Evolutionary conservation across 228 moss, liverwort and hornwort species (phyloP), one percentile per base, ranked within the genome.

Genomic region (Sphagnum magellanicum): DNA sequence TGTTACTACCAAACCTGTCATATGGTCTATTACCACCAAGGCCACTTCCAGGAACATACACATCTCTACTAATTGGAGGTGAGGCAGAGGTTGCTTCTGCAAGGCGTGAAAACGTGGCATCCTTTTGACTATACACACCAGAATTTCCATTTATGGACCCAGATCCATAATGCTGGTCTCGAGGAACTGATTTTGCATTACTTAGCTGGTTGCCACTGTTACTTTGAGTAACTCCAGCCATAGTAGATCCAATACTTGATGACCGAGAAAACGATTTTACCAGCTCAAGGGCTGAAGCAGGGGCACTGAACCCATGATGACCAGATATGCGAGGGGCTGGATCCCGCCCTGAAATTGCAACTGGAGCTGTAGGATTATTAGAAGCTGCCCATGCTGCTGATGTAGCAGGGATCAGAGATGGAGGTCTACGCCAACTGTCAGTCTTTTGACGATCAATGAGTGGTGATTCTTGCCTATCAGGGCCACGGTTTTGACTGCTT

Each of bases 221-320:
- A 8, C 80, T 75, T 52, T 89, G 91, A 16, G 84, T 63, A 52
- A 71, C 84, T 66, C 88, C 90, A 67, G 76, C 72, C 49, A 84
- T 75, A 32, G 91, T 80, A 53, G 93, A 89, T 17, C 93, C 83
- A 65, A 98, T 61, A 50, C 85, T 88, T 7, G 93, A 75, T 48
- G 91, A 92, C 66, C 97, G 84, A 11, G 97, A 93, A 79, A 98
- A 98, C 50, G 90, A 84, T 69, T 98, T 93, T 10, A 89, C 97
- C 68, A 98, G 85, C 81, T 98, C 97, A 60, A 91, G 68, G 10
- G 97, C 92, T 15, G 97, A 93, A 51, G 93, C 88, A 72, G 93
- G 82, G 60, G 91, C 78, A 67, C 76, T 78, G 65, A 86, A 84
- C 50, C 89, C 87, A 59, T 77, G 80, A 69, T 76, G 90, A 53